Evolutionary conservation across 257 asterid genomes (phyloP).

Genomic region (Ehretia macrophylla): DNA sequence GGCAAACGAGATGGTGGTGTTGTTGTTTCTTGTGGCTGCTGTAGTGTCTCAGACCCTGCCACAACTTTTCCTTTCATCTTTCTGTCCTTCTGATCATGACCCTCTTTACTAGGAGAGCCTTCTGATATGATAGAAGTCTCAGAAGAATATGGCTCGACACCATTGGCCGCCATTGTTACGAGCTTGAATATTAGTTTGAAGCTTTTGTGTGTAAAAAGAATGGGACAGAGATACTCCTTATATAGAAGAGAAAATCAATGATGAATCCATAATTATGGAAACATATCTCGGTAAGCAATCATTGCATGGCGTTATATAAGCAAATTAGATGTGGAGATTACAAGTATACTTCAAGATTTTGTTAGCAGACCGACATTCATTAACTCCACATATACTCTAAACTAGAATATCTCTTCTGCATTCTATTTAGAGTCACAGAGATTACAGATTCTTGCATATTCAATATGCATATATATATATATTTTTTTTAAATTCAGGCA

Average conservation of each 20-base stretch:
- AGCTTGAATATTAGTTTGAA: neutral
- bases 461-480: neutral
- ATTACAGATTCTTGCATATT: neutral
- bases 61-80: slow-evolving; percentile 11
- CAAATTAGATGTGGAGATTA: neutral
- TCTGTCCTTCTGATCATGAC: neutral
- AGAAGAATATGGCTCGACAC: slow-evolving; percentile 30
- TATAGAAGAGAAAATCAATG: neutral
- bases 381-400: neutral
- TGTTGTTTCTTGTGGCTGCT: slow-evolving; percentile 8
- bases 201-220: neutral
- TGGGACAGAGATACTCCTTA: neutral
- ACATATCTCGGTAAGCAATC: neutral
- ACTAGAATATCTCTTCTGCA: neutral
- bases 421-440: neutral
- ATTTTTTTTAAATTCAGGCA: neutral
- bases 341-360: neutral
- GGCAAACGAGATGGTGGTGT: slow-evolving; percentile 4
- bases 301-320: neutral
- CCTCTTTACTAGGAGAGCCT: slow-evolving; percentile 15
- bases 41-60: slow-evolving; percentile 19
- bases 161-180: neutral
- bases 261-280: neutral
- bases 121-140: slow-evolving; percentile 45
- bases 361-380: neutral